Evolutionary conservation across 768 basidiomycete species (phyloP).

Genomic region (Brasilioporus rufonigricans): DNA sequence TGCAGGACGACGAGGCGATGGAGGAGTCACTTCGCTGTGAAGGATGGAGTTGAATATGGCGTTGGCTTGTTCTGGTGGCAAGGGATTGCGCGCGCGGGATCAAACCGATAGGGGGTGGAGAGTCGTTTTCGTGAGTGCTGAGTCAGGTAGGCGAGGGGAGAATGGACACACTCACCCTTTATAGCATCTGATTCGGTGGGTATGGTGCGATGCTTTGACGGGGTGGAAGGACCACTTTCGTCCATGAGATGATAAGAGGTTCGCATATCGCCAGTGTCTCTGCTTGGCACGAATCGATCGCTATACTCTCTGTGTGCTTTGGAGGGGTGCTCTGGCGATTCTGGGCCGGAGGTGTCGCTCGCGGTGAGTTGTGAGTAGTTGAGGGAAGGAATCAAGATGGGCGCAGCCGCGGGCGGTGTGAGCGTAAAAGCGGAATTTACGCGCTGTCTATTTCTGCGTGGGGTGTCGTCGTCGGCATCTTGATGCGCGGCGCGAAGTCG

Average conservation of each 20-base stretch:
- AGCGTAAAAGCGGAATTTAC: constrained; percentile 55
- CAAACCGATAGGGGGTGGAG: constrained; percentile 12
- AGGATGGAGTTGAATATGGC: constrained; percentile 75
- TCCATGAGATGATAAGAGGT: constrained; percentile 62
- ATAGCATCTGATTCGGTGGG: constrained; percentile 74
- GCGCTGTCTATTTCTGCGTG: constrained; percentile 50
- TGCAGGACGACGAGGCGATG: constrained; percentile 57
- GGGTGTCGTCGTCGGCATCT: constrained; percentile 53
- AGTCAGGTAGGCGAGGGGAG: not conserved
- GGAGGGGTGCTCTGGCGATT: constrained; percentile 34
- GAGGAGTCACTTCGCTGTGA: constrained; percentile 75
- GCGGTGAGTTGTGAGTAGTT: constrained; percentile 51
- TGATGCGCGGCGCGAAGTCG: constrained; percentile 71
- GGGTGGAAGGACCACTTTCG: constrained; percentile 53
- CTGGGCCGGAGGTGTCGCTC: constrained; percentile 48
- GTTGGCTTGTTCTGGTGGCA: constrained; percentile 72
- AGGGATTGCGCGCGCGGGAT: constrained; percentile 13
- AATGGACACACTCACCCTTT: constrained; percentile 49
- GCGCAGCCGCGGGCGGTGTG: constrained; percentile 29
- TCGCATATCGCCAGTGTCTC: constrained; percentile 58
- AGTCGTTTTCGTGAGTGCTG: constrained; percentile 4
- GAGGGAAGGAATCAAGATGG: constrained; percentile 53
- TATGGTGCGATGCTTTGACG: constrained; percentile 60
- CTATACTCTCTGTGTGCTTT: constrained; percentile 43
- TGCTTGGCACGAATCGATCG: constrained; percentile 63